Evolutionary conservation across 129 eudicot genomes (phyloP).

Genomic region (Calendula officinalis): DNA sequence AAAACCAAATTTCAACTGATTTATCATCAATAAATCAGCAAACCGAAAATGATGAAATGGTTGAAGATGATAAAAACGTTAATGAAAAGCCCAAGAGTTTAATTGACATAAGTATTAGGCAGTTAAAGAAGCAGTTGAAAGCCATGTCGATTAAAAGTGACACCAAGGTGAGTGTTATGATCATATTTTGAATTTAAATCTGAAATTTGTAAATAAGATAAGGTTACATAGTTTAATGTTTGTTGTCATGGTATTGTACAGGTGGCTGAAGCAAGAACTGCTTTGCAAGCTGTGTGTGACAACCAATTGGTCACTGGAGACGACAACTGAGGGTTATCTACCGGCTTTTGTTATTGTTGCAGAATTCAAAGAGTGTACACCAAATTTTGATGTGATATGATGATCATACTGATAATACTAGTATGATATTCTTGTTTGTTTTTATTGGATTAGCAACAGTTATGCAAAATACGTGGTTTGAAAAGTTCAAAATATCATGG

Average conservation of each 20-base stretch:
- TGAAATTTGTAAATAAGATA: background rate
- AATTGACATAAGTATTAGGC: conserved; percentile 28
- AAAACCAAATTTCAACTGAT: conserved; percentile 13
- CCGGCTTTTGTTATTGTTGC: background rate
- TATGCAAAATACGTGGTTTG: background rate
- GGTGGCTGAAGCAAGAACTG: conserved; percentile 35
- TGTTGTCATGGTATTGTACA: conserved; percentile 9
- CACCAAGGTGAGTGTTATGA: background rate
- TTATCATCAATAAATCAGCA: conserved; percentile 24
- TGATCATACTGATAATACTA: conserved; percentile 3
- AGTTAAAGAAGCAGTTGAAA: conserved; percentile 42
- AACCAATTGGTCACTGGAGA: conserved; percentile 27
- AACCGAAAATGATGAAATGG: conserved; percentile 40
- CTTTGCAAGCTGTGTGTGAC: conserved; percentile 37
- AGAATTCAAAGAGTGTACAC: background rate
- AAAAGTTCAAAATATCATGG: background rate
- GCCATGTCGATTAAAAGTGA: conserved; percentile 23
- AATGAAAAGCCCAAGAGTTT: conserved; percentile 11
- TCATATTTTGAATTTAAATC: background rate
- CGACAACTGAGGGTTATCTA: conserved; percentile 5
- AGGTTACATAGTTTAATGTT: background rate
- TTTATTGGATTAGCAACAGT: background rate
- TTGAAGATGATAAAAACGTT: conserved; percentile 18
- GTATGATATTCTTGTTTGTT: background rate
- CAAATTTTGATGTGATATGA: background rate